A percentile compares a stretch with the other conserved stretches of the same genome.
Conservation (phyloP, 1,284 basidiomycete species). For the Hymenochaete sp. region DNA sequence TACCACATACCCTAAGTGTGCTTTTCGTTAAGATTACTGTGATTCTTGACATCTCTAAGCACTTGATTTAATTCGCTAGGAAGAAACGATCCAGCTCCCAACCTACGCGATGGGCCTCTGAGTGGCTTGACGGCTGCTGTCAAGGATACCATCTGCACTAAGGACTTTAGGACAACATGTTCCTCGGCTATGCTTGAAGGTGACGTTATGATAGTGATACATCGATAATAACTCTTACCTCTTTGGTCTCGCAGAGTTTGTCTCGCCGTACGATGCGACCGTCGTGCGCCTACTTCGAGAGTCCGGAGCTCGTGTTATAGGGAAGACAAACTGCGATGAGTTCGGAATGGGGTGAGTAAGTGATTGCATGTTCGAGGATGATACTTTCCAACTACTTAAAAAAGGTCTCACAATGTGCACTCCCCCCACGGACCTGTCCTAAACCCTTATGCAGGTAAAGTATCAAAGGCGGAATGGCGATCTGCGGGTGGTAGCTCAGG, state of each 20-base stretch:
- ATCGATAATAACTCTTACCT: not conserved
- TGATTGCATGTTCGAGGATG: not conserved
- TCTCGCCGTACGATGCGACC: constrained; percentile 82
- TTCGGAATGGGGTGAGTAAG: constrained; percentile 89
- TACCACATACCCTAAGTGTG: no score
- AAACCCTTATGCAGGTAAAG: constrained; percentile 50
- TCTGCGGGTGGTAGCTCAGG: constrained; percentile 81
- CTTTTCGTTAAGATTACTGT: no score
- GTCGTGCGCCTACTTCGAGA: constrained; percentile 59
- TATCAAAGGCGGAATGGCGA: constrained; percentile 35
- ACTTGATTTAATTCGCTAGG: no score
- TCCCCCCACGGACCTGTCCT: constrained; percentile 67
- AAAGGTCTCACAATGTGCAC: constrained; percentile 66
- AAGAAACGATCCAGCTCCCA: no score
- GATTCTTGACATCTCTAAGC: no score
- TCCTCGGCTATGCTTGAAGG: constrained; percentile 68
- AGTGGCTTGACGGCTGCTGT: constrained; percentile 52
- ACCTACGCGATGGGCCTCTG: no score
- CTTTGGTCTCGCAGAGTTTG: constrained; percentile 39
- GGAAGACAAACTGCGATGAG: constrained; percentile 95
- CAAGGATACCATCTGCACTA: constrained; percentile 83
- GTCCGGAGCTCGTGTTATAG: constrained; percentile 67
- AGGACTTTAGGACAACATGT: constrained; percentile 65
- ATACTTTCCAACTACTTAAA: constrained; percentile 14
- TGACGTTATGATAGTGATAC: constrained; percentile 24